A percentile compares a stretch with the other conserved stretches of the same genome.
Conservation (phyloP, 768 basidiomycete genomes). For the Panus rudis region DNA sequence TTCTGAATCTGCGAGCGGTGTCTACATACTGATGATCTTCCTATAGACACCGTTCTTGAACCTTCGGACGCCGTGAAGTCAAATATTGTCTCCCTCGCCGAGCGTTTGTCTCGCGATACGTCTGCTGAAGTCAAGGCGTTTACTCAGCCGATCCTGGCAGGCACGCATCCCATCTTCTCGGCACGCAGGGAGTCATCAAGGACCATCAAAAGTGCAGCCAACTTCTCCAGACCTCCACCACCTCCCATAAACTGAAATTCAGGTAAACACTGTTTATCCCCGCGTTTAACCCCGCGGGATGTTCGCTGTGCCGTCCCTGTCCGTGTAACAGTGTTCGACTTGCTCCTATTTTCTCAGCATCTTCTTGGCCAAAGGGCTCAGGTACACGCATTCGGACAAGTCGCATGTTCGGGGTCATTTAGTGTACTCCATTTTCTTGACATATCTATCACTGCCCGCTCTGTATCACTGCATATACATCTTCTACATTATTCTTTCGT, state of each 20-base stretch:
- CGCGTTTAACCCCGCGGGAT: too few species aligned
- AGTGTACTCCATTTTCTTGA: too few species aligned
- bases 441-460: too few species aligned
- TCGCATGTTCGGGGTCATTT: too few species aligned
- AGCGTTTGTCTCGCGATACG: conserved; percentile 44
- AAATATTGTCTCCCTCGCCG: conserved; percentile 26
- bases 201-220: conserved; percentile 12
- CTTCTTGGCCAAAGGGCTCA: too few species aligned
- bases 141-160: conserved; percentile 24
- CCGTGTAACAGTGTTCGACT: too few species aligned
- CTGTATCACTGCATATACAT: too few species aligned
- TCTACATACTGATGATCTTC: conserved; percentile 5
- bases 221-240: conserved; percentile 25
- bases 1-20: background rate
- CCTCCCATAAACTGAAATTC: conserved; percentile 16
- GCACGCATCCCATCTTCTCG: background rate
- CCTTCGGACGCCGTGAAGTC: conserved; percentile 7
- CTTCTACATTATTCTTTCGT: too few species aligned
- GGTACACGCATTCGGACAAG: too few species aligned
- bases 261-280: too few species aligned
- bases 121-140: conserved; percentile 61
- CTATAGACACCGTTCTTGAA: conserved; percentile 14
- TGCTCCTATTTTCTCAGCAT: too few species aligned
- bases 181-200: conserved; percentile 4
- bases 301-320: too few species aligned